Conservation (phyloP, 345 rosid genomes). For the Gossypium arboreum region DNA sequence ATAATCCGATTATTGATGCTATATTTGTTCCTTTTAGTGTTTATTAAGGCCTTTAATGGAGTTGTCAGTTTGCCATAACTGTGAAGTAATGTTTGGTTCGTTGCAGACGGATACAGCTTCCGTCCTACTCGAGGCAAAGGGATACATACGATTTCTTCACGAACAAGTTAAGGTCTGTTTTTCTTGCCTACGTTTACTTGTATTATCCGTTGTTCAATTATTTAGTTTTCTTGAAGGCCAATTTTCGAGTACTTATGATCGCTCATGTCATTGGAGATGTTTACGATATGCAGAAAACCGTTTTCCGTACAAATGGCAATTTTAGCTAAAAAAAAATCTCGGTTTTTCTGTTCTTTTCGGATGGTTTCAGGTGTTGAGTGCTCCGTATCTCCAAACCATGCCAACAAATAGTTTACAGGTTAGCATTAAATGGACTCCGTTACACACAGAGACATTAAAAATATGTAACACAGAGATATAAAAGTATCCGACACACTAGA, state of each 20-base stretch:
- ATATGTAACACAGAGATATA: neutral
- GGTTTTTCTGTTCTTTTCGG: constrained; percentile 9
- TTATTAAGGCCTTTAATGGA: neutral
- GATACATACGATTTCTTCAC: constrained; percentile 86
- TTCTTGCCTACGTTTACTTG: neutral
- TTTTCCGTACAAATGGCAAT: neutral
- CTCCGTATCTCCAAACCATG: constrained; percentile 75
- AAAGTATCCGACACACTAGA: neutral
- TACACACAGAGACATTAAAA: neutral
- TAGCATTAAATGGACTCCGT: constrained; percentile 17
- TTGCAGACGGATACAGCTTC: constrained; percentile 97
- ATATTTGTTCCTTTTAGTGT: neutral
- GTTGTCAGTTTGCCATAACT: neutral
- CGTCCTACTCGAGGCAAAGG: constrained; percentile 77
- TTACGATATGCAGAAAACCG: too few relatives aligned
- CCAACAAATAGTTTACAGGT: constrained; percentile 54
- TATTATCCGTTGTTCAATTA: neutral
- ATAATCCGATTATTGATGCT: neutral
- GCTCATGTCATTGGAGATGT: too few relatives aligned
- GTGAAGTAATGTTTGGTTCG: constrained; percentile 12
- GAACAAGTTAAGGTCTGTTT: constrained; percentile 90
- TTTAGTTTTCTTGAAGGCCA: too few relatives aligned
- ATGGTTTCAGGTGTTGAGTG: constrained; percentile 77
- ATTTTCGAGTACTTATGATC: too few relatives aligned
- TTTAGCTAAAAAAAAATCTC: constrained; percentile 6